Percentiles rank a stretch among this genome's conserved stretches.
phyloP scores from a whole-genome alignment of 371 early-diverging fungal species.

The Lichtheimia corymbifera region DNA sequence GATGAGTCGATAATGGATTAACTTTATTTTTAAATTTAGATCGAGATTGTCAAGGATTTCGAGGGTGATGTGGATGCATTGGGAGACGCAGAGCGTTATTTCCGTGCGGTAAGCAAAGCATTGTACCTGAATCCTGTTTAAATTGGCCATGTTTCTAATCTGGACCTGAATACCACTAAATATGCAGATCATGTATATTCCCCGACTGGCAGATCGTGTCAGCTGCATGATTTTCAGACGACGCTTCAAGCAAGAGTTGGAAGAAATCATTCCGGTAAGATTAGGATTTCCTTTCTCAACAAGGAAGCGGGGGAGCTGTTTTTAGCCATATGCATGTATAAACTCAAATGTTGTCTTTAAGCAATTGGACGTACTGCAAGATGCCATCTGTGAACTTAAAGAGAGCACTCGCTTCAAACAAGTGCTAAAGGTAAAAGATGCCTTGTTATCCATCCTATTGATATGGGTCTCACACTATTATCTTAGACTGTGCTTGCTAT shows the following conservation, averaged over 20 bases:
- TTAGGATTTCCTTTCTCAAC: neutral
- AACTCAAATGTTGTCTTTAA: constrained; percentile 11
- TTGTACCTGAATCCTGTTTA: too few species aligned
- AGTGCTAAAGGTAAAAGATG: constrained; percentile 56
- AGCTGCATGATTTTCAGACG: constrained; percentile 76
- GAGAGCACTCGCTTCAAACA: constrained; percentile 48
- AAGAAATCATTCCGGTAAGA: constrained; percentile 64
- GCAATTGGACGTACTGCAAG: constrained; percentile 29
- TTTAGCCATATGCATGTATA: neutral
- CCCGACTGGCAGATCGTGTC: constrained; percentile 69
- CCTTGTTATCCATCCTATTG: too few species aligned
- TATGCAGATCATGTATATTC: constrained; percentile 64
- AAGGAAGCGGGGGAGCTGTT: neutral
- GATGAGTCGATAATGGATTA: neutral
- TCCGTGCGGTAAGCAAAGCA: constrained; percentile 42
- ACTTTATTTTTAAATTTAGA: constrained; percentile 9
- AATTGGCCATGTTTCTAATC: too few species aligned
- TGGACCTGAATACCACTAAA: neutral
- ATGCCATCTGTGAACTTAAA: constrained; percentile 31
- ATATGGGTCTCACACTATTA: neutral
- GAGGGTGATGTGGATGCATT: constrained; percentile 65
- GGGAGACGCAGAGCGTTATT: constrained; percentile 71
- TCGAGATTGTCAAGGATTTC: constrained; percentile 66
- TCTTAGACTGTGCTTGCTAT: constrained; percentile 69
- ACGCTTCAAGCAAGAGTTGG: constrained; percentile 69